Evolutionary conservation across 768 basidiomycete genomes (phyloP).

Genomic region (Naganishia friedmannii): DNA sequence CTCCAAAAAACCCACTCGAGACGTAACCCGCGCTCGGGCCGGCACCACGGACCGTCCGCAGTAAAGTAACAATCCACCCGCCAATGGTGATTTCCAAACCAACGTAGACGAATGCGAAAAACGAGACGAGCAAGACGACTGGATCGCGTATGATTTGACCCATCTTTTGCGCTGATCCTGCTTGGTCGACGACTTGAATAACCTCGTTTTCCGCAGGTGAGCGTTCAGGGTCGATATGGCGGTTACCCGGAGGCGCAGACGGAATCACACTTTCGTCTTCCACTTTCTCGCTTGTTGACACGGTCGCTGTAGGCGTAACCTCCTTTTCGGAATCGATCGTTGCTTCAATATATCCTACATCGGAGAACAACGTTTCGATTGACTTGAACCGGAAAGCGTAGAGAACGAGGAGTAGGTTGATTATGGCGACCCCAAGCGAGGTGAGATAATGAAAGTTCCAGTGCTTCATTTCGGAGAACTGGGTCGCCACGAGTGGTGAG

Average conservation of each 20-base stretch:
- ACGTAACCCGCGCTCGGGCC: slow-evolving; percentile 47
- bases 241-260: not conserved
- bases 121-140: slow-evolving; percentile 46
- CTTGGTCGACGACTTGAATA: not conserved
- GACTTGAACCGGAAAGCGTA: slow-evolving; percentile 66
- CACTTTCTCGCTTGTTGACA: not conserved
- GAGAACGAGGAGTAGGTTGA: slow-evolving; percentile 60
- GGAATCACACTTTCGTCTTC: not conserved
- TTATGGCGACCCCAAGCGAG: slow-evolving; percentile 65
- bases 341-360: slow-evolving; percentile 6
- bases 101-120: slow-evolving; percentile 45
- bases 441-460: slow-evolving; percentile 79
- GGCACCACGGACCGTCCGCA: slow-evolving; percentile 41
- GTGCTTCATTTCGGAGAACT: slow-evolving; percentile 63
- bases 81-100: slow-evolving; percentile 31
- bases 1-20: slow-evolving; percentile 51
- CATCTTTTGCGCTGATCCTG: slow-evolving; percentile 35
- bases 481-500: slow-evolving; percentile 74
- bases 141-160: slow-evolving; percentile 43
- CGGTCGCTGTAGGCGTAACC: not conserved
- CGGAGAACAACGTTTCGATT: slow-evolving; percentile 62
- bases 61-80: slow-evolving; percentile 34
- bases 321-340: slow-evolving; percentile 15
- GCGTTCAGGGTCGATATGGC: not conserved
- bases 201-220: no score